Percentiles rank a stretch among this genome's conserved stretches.
Conservation (phyloP, 2,329 filamentous ascomycete species). For the Beauveria varroae region DNA sequence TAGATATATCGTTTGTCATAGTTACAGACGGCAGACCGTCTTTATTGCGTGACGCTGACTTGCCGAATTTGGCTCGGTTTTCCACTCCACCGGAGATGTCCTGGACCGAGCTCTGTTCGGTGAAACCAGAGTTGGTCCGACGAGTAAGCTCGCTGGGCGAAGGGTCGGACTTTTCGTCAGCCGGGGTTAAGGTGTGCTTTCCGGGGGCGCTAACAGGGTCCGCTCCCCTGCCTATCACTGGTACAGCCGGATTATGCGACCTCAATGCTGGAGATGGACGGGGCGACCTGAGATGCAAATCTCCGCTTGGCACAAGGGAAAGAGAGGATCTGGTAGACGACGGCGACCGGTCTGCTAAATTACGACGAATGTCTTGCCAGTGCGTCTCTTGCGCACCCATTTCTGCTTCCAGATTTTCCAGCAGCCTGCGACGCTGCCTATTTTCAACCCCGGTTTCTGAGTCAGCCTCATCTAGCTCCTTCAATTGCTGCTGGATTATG, state of each 20-base stretch:
- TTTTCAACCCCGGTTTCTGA: constrained; percentile 29
- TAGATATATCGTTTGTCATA: constrained; percentile 16
- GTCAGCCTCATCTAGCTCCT: constrained; percentile 37
- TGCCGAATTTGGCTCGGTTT: constrained; percentile 8
- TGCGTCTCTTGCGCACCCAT: constrained; percentile 52
- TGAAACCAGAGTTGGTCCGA: constrained; percentile 5
- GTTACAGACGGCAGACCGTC: constrained; percentile 19
- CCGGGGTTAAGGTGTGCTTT: neutral
- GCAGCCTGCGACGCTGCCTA: constrained; percentile 37
- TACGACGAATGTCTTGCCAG: constrained; percentile 51
- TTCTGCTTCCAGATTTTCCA: constrained; percentile 54
- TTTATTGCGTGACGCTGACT: neutral
- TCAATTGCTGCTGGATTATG: constrained; percentile 45
- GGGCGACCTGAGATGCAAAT: constrained; percentile 5
- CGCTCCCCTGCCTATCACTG: neutral
- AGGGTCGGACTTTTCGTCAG: constrained; percentile 6
- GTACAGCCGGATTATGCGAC: constrained; percentile 6
- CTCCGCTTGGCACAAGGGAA: constrained; percentile 4
- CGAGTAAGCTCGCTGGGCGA: constrained; percentile 1
- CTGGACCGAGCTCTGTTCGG: constrained; percentile 4
- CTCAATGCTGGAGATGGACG: neutral
- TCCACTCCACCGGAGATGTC: neutral
- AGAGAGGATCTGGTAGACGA: constrained; percentile 7
- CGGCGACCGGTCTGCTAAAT: constrained; percentile 41
- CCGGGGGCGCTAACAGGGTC: constrained; percentile 3